Base-by-base conservation (phyloP, 495 filamentous ascomycete species). In the Darksidea phi region DNA sequence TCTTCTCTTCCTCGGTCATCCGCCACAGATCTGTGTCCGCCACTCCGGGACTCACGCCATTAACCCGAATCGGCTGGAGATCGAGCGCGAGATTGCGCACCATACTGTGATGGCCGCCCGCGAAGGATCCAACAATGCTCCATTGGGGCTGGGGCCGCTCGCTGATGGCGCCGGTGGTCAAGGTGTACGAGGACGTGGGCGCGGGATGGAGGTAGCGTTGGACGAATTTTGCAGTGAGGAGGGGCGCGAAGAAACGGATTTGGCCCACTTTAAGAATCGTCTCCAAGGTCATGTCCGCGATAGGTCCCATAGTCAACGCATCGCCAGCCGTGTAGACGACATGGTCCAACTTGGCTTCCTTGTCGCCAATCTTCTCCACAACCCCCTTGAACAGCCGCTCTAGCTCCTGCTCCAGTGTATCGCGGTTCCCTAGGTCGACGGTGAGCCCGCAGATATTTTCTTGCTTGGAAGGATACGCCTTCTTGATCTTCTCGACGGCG, bases 241-340 rank as follows among this genome's bases (percentile, higher is more conserved):
- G 38, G 0, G 73, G 67, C 20, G 59, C 66, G 55, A 73, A 66
- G 70, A 73, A 73, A 23, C 73, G 68, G 17, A 73, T 61, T 48
- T 69, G 71, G 34, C 67, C 73, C 0, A 66, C 69, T n/a, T 72
- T 38, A 6, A 66, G 51, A 21, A 68, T 57, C n/a, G 54, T 59
- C 18, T 55, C 54, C 13, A 64, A 26, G 23, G 20, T 56, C 43
- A 62, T 32, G 1, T 62, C 58, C 15, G 17, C 23, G 20, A 73
- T 56, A 15, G 53, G 11, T 25, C 57, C 59, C 17, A 60, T 41
- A n/a, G 37, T 46, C 3, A 75, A 54, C 4, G 72, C 41, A 48
- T 72, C 72, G 37, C 63, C 73, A 8, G 73, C 73, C 3, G 73
- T 75, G 68, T 66, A 64, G 24, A 75, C 61, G 18, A 74, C 62